Percentiles rank a stretch among this genome's conserved stretches.
phyloP scores from a whole-genome alignment of 805 yeast species.

The Barnettozyma pratensis region DNA sequence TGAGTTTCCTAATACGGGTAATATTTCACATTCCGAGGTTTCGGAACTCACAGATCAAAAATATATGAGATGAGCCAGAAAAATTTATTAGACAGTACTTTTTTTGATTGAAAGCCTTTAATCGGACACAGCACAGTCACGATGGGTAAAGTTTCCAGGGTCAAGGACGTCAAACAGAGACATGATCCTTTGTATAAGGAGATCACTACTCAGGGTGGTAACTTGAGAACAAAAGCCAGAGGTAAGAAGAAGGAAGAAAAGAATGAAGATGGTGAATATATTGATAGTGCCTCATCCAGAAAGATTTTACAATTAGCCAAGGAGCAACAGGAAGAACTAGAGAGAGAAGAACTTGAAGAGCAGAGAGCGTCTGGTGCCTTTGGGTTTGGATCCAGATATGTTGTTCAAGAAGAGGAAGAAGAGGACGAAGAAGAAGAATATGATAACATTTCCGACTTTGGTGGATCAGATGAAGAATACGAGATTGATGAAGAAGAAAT shows the following conservation, averaged over 20 bases:
- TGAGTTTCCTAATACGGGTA: too few species aligned
- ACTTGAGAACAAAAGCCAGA: constrained; percentile 42
- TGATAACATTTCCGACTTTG: constrained; percentile 46
- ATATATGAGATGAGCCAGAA: too few species aligned
- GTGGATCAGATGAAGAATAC: constrained; percentile 43
- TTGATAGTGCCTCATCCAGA: constrained; percentile 80
- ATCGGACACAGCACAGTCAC: not conserved
- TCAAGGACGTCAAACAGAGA: constrained; percentile 50
- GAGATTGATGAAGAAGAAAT: constrained; percentile 60
- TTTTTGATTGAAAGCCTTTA: too few species aligned
- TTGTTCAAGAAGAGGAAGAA: constrained; percentile 46
- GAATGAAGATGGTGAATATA: constrained; percentile 47
- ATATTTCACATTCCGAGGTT: too few species aligned
- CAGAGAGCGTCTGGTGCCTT: constrained; percentile 25
- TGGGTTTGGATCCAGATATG: constrained; percentile 30
- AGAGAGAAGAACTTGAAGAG: constrained; percentile 49
- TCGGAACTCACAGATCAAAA: too few species aligned
- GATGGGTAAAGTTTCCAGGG: constrained; percentile 65
- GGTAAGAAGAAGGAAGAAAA: constrained; percentile 34
- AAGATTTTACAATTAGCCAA: constrained; percentile 84
- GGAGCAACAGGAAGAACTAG: constrained; percentile 90
- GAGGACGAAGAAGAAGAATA: constrained; percentile 32
- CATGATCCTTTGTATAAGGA: constrained; percentile 82
- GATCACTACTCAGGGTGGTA: constrained; percentile 69
- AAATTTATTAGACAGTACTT: too few species aligned